A percentile compares a stretch with the other conserved stretches of the same genome.
These are phyloP conservation scores for Colletotrichum sp. DNA, from an alignment of 2,329 filamentous ascomycete genomes.

Conservation along the genomic window DNA sequence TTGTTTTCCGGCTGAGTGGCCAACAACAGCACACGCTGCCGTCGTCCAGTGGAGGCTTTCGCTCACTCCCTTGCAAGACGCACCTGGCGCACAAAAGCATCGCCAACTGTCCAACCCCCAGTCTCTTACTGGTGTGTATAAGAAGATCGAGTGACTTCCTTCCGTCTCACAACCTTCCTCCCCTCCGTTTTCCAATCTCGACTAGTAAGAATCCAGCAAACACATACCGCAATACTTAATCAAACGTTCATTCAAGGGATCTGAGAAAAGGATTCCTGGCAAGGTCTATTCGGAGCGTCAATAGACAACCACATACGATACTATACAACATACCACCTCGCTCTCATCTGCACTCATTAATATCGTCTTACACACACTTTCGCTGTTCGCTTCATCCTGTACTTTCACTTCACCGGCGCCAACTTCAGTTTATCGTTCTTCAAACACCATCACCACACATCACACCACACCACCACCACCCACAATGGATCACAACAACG, in stretches of 20 bases:
- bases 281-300: neutral
- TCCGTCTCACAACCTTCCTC: neutral
- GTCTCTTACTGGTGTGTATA: neutral
- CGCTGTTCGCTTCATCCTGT: neutral
- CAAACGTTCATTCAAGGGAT: slow-evolving; percentile 5
- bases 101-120: slow-evolving; percentile 10
- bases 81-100: slow-evolving; percentile 18
- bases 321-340: neutral
- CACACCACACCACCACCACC: neutral
- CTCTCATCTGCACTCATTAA: slow-evolving; percentile 1
- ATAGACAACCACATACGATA: neutral
- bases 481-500: slow-evolving; percentile 15
- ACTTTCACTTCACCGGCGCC: neutral
- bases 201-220: neutral
- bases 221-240: neutral
- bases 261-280: neutral
- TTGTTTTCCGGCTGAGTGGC: slow-evolving; percentile 10
- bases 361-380: neutral
- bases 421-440: neutral
- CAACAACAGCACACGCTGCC: slow-evolving; percentile 7
- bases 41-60: slow-evolving; percentile 8
- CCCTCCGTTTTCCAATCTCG: neutral
- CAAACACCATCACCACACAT: neutral
- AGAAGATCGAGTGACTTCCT: slow-evolving; percentile 19
- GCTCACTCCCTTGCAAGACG: neutral